Evolutionary conservation across 2,329 filamentous ascomycete species (phyloP).

Genomic region (Aspergillus sp.): DNA sequence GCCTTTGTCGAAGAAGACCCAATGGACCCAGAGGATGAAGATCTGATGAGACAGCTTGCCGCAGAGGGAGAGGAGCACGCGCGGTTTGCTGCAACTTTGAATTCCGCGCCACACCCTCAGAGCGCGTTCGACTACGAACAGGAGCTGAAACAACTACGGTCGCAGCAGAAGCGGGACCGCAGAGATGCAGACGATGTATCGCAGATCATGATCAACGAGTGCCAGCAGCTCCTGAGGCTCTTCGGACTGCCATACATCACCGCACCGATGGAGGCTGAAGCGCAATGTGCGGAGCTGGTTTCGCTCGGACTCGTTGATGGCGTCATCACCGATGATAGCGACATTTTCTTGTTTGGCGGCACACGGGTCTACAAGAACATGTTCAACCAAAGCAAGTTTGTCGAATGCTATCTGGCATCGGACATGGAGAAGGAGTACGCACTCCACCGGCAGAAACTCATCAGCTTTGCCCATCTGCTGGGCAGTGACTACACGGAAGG

Average conservation of each 20-base stretch:
- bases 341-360: conserved; percentile 93
- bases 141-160: conserved; percentile 76
- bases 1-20: conserved; percentile 49
- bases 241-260: conserved; percentile 96
- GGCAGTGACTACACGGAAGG: conserved; percentile 95
- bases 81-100: conserved; percentile 79
- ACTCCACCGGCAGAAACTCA: conserved; percentile 75
- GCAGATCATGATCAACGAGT: conserved; percentile 90
- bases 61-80: conserved; percentile 90
- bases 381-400: conserved; percentile 97
- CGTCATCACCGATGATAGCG: conserved; percentile 94
- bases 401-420: conserved; percentile 80
- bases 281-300: conserved; percentile 90
- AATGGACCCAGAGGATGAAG: conserved; percentile 86
- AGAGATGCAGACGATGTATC: conserved; percentile 95
- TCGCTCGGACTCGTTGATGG: conserved; percentile 81
- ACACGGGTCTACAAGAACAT: conserved; percentile 98
- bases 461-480: conserved; percentile 79
- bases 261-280: conserved; percentile 97
- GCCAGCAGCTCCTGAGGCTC: conserved; percentile 76
- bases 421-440: conserved; percentile 87
- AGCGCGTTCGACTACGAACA: conserved; percentile 73
- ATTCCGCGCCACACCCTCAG: conserved; percentile 60
- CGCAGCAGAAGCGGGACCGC: conserved; percentile 93
- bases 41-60: conserved; percentile 75